These are phyloP conservation scores for Coemansia sp. DNA, from an alignment of 192 early-diverging fungal species.

Conservation along the genomic window DNA sequence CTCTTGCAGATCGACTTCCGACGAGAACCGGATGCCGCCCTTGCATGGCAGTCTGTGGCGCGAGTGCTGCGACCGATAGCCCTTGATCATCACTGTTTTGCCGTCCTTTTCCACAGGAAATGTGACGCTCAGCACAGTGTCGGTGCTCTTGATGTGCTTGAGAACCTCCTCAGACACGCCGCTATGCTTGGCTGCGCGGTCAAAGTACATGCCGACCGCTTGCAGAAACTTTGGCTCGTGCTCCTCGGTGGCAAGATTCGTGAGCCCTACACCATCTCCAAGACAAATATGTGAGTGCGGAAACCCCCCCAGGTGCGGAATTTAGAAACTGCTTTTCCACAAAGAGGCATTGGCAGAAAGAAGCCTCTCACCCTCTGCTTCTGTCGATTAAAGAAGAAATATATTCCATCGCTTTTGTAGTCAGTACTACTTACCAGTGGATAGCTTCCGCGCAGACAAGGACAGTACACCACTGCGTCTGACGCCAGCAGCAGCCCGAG, in stretches of 20 bases:
- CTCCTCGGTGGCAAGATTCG: slow-evolving; percentile 57
- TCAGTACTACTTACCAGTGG: slow-evolving; percentile 9
- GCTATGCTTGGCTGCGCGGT: slow-evolving; percentile 70
- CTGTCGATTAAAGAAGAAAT: too few species aligned
- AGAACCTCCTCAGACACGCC: slow-evolving; percentile 60
- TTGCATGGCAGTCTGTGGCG: slow-evolving; percentile 78
- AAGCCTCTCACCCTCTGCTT: too few species aligned
- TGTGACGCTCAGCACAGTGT: slow-evolving; percentile 70
- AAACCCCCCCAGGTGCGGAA: too few species aligned
- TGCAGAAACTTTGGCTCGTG: slow-evolving; percentile 72
- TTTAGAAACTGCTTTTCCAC: not conserved
- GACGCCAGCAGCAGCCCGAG: not conserved
- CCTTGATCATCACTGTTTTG: slow-evolving; percentile 69
- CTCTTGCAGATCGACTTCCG: slow-evolving; percentile 77
- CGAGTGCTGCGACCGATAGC: slow-evolving; percentile 82
- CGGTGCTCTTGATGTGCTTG: slow-evolving; percentile 69
- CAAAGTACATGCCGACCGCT: slow-evolving; percentile 70
- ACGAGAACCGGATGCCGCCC: slow-evolving; percentile 80
- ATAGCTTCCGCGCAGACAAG: slow-evolving; percentile 10
- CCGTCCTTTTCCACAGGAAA: slow-evolving; percentile 75
- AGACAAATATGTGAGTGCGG: not conserved
- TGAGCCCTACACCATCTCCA: slow-evolving; percentile 28
- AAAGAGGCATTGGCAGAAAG: too few species aligned
- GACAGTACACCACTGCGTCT: slow-evolving; percentile 3
- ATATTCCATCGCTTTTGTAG: too few species aligned